Conservation (phyloP, 768 basidiomycete genomes). For the Pisolithus tinctorius region DNA sequence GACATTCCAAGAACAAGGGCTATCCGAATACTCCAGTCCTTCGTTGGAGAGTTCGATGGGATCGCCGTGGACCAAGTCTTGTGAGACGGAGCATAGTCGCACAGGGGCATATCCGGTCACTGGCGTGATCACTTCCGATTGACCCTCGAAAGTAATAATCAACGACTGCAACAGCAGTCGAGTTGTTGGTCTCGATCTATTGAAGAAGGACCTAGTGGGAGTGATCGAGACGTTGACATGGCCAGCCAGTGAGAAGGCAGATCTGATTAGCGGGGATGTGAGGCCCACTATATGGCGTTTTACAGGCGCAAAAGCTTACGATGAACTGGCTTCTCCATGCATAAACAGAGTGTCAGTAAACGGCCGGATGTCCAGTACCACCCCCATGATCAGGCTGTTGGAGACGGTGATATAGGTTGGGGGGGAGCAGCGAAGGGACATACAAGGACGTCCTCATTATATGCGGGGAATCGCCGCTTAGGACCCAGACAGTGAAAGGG, state of each 20-base stretch:
- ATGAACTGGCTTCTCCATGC: slow-evolving; percentile 59
- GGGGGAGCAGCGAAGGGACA: slow-evolving; percentile 10
- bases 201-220: slow-evolving; percentile 51
- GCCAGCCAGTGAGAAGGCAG: slow-evolving; percentile 84
- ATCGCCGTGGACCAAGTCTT: slow-evolving; percentile 45
- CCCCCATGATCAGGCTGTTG: slow-evolving; percentile 41
- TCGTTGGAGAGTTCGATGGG: slow-evolving; percentile 60
- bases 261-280: slow-evolving; percentile 36
- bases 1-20: slow-evolving; percentile 63
- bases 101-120: slow-evolving; percentile 59
- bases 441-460: neutral
- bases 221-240: slow-evolving; percentile 62
- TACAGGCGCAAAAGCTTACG: slow-evolving; percentile 37
- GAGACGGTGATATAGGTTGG: neutral
- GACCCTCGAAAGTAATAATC: slow-evolving; percentile 76
- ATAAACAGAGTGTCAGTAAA: slow-evolving; percentile 53
- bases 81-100: slow-evolving; percentile 61
- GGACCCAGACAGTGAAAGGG: slow-evolving; percentile 9
- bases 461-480: no score
- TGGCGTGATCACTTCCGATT: slow-evolving; percentile 65
- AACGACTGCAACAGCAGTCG: slow-evolving; percentile 63
- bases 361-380: slow-evolving; percentile 60
- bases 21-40: slow-evolving; percentile 48
- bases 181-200: slow-evolving; percentile 38
- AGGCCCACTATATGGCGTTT: slow-evolving; percentile 3